These are phyloP conservation scores for Chlorella sp. DNA, from an alignment of 139 green algal species.

Conservation along the genomic window DNA sequence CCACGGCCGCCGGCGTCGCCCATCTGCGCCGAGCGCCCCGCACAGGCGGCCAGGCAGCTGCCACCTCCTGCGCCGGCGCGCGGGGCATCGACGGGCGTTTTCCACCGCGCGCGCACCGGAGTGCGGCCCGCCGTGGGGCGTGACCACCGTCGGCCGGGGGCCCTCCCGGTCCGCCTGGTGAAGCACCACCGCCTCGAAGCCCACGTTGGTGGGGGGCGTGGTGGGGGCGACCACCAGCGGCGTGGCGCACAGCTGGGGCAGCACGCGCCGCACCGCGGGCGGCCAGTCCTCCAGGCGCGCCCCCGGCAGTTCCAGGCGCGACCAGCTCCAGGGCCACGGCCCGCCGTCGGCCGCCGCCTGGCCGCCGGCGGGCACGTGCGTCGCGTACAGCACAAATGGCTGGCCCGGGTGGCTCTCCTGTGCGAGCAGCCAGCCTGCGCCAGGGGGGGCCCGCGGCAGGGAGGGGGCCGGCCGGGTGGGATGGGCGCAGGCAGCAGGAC, in stretches of 20 bases:
- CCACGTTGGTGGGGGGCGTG: slow-evolving; percentile 11
- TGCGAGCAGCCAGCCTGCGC: slow-evolving; percentile 35
- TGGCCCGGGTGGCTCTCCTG: slow-evolving; percentile 24
- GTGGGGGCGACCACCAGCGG: slow-evolving; percentile 33
- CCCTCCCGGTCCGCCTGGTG: slow-evolving; percentile 2
- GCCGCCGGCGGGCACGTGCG: slow-evolving; percentile 1
- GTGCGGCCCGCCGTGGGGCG: slow-evolving; percentile 90
- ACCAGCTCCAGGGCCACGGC: no score
- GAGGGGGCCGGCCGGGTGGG: no score
- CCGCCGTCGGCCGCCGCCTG: neutral
- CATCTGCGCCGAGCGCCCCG: no score
- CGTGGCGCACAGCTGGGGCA: slow-evolving; percentile 27
- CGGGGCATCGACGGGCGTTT: no score
- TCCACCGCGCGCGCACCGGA: no score
- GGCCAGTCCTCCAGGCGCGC: neutral
- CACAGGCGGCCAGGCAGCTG: no score
- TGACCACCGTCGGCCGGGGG: slow-evolving; percentile 68
- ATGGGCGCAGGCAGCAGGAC: no score
- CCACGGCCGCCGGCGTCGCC: no score
- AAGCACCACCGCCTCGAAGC: slow-evolving; percentile 49
- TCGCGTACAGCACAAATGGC: slow-evolving; percentile 47
- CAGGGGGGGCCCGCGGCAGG: neutral
- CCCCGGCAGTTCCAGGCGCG: slow-evolving; percentile 36
- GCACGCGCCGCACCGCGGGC: slow-evolving; percentile 1
- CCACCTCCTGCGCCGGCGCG: no score